Conservation (phyloP, 768 basidiomycete genomes). For the Sporobolomyces phaffii region DNA sequence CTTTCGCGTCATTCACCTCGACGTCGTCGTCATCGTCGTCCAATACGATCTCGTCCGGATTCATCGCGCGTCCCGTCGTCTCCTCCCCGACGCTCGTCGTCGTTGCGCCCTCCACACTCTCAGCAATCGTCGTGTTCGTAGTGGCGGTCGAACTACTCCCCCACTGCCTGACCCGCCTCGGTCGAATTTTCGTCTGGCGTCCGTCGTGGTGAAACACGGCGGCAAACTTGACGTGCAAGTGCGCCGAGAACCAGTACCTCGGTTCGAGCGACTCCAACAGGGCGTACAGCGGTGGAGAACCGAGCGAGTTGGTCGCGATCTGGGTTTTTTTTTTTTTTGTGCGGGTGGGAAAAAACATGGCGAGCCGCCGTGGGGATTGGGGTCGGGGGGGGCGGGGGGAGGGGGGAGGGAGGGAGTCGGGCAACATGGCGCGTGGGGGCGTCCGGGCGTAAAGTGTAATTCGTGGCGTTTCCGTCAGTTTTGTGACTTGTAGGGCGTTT, state of each 20-base stretch:
- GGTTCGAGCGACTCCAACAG: conserved; percentile 68
- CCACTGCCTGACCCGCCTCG: conserved; percentile 1
- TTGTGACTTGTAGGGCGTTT: too few species aligned
- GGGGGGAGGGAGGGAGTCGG: background rate
- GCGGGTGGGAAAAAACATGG: background rate
- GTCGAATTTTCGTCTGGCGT: conserved; percentile 24
- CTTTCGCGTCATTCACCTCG: conserved; percentile 27
- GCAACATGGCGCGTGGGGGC: too few species aligned
- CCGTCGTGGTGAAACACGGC: conserved; percentile 50
- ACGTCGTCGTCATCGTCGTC: conserved; percentile 40
- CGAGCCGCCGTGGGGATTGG: too few species aligned
- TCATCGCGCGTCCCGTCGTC: too few species aligned
- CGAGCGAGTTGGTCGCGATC: conserved; percentile 62
- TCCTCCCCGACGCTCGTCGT: background rate
- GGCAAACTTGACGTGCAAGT: conserved; percentile 80
- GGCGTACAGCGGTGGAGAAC: conserved; percentile 78
- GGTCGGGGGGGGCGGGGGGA: background rate
- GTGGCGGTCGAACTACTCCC: conserved; percentile 8
- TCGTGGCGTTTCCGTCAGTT: too few species aligned
- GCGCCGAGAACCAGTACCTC: conserved; percentile 85
- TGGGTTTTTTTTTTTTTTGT: too few species aligned
- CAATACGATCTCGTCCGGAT: conserved; percentile 44
- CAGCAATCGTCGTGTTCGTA: too few species aligned
- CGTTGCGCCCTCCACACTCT: too few species aligned
- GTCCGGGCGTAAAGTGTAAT: too few species aligned